Base-by-base conservation (phyloP, 225 moss, liverwort and hornwort species). In the Pseudoscleropodium purum region DNA sequence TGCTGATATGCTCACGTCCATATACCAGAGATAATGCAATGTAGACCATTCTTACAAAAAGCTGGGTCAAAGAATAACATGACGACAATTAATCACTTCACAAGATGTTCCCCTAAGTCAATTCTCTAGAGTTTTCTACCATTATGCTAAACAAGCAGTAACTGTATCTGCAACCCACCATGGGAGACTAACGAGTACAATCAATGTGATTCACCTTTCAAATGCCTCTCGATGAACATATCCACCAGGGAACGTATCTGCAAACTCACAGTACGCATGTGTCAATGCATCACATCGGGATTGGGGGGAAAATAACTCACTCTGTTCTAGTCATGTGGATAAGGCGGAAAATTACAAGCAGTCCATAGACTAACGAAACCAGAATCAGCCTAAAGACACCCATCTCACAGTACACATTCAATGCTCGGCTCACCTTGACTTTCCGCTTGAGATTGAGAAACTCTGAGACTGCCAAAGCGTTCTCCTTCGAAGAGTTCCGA, bases 201-300 rank as follows among this genome's bases (percentile, higher is more conserved):
- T 94, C 88, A 93, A 89, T 93, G 93, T 76, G 93, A 92, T 88
- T 93, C 90, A 83, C 93, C 95, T 90, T 93, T 94, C 92, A 95
- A 87, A 87, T 95, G 90, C 65, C 86, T 93, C 93, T 95, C 95
- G 51, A 95, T 91, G 83, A 93, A 94, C 92, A 94, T 93, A 85
- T 95, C 95, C 84, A 95, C 94, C 77, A 95, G 90, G 72, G 93
- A 92, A 69, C 95, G 93, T 83, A 95, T 95, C 95, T 95, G 94
- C 82, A 86, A 86, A 63, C 33, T 77, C 90, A 88, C 77, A 82
- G 64, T 37, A 74, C 43, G 56, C 57, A 79, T 56, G 74, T 34
- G 61, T 90, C 63, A 88, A 87, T 75, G 63, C 65, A 84, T n/a
- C 75, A 69, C 19, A 60, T 15, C 64, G 23, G 56, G 30, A 88